Base-by-base conservation (phyloP, 1,139 yeast genomes). In the Pichia sp. region DNA sequence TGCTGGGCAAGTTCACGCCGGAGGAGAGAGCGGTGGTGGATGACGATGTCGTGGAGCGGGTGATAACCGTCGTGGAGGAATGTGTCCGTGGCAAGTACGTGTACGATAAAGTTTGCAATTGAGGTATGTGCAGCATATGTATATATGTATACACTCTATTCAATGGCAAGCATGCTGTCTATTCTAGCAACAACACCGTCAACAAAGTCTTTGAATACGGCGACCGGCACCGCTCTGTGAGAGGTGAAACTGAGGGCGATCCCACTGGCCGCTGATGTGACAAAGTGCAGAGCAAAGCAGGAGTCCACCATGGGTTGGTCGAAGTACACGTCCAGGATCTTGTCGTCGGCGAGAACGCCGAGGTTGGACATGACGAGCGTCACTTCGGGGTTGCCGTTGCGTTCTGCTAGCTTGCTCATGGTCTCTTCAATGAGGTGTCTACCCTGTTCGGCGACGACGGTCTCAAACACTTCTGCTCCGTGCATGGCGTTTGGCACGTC, bases 1-100 rank as follows among this genome's bases (percentile, higher is more conserved):
- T 86, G 2, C 59, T 85, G 27, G 55, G 69, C 14, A 64, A 60
- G 44, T 72, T 73, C 54, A 59, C 56, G 17, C 52, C 48, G 1
- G 52, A 58, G 1, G 77, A 72, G 42, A 33, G 53, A 22, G 60
- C 60, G 7, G 45, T 48, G 0, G 39, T 72, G 4, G 58, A 61
- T 28, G 53, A 45, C 15, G 58, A 55, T 3, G 67, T 66, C 1
- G 52, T 70, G 38, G 73, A 72, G 0, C 54, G 58, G 38, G 62
- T 72, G 5, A 56, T 53, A 13, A 46, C 44, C 3, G 48, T 61
- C n/a, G 46, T 74, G 27, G 62, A 60, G 25, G 60, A 62, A 29
- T 32, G 41, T 22, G 34, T 34, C 12, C 37, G 46, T 6, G 66
- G 64, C 3, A 58, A 59, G 44, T 52, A 59, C 36, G 46, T 63